Base-by-base conservation (phyloP, 1,284 basidiomycete species). In the Pseudozyma thailandica region DNA sequence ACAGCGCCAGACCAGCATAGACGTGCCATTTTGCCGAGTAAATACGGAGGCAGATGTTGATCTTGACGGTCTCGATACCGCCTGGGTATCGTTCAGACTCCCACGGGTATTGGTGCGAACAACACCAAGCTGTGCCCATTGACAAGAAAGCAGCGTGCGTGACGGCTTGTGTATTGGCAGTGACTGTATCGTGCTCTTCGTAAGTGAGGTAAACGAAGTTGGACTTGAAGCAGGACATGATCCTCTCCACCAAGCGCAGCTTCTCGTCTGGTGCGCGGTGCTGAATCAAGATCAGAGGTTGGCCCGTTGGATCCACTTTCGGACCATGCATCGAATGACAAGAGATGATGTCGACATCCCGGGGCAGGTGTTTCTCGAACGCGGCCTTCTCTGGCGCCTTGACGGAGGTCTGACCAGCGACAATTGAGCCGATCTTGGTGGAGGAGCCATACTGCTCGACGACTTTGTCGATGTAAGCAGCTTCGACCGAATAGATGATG, bases 21-120 rank as follows among this genome's bases (percentile, higher is more conserved):
- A 98, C 95, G 85, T 98, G 96, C 94, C 94, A 98, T 78, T 94
- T 91, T 82, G 94, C 95, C 42, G 92, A 89, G 84, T 98, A 98
- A 80, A 98, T 98, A 1, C 96, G 92, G 23, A 82, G 61, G 46
- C 78, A 91, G 81, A 98, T 91, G 86, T 98, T 98, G 77, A 97
- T 94, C 85, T 98, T 98, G 78, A 94, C 93, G 8, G 93, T 95
- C 84, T 98, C 95, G 78, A 98, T 95, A 0, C 96, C 96, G n/a
- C 94, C 92, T 33, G 96, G 92, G 84, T 98, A 98, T 56, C 91
- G 89, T 9, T 86, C 85, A 39, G 92, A 90, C 84, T 98, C 94
- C 96, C 95, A 98, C 2, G 96, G 96, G 82, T 97, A 98, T 21
- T 87, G 86, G 15, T 87, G 84, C 15, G 89, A 87, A 58, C 88